Percentiles rank a stretch among this genome's conserved stretches.
phyloP scores from a whole-genome alignment of 2,329 filamentous ascomycete genomes.

The Stachybotrys chlorohalonatus region DNA sequence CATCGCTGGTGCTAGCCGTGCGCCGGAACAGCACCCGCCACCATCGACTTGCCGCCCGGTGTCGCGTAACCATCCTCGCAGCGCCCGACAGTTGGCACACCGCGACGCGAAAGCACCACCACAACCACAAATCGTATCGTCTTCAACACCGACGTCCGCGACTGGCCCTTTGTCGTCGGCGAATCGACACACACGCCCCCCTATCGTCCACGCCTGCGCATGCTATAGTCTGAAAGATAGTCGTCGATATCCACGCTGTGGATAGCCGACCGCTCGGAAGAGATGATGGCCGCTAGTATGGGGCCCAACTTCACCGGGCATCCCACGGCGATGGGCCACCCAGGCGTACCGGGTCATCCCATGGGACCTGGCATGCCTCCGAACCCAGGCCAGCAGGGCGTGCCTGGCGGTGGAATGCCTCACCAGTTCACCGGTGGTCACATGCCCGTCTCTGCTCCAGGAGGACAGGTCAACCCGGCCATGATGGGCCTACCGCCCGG shows the following conservation, averaged over 20 bases:
- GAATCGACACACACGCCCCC: constrained; percentile 4
- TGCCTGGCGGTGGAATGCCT: constrained; percentile 53
- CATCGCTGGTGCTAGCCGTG: neutral
- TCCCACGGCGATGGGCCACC: constrained; percentile 62
- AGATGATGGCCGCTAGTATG: constrained; percentile 63
- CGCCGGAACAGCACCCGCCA: neutral
- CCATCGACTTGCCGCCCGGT: neutral
- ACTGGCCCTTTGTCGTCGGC: neutral
- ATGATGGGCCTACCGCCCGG: constrained; percentile 75
- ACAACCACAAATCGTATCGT: neutral
- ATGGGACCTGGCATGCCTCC: constrained; percentile 56
- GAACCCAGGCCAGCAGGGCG: constrained; percentile 61
- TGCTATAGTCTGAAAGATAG: constrained; percentile 34
- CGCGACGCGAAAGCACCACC: constrained; percentile 1
- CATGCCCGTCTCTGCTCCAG: constrained; percentile 64
- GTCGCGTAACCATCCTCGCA: neutral
- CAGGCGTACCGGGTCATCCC: constrained; percentile 58
- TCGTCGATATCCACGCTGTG: constrained; percentile 53
- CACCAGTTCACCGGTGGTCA: constrained; percentile 56
- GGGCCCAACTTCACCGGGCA: constrained; percentile 56
- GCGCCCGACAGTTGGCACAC: neutral
- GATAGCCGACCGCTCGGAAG: constrained; percentile 36
- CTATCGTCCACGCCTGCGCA: constrained; percentile 26
- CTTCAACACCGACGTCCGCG: neutral
- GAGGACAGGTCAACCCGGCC: constrained; percentile 62